These are phyloP conservation scores for Persicaria tinctoria DNA, from an alignment of 148 eudicot genomes.

Conservation along the genomic window DNA sequence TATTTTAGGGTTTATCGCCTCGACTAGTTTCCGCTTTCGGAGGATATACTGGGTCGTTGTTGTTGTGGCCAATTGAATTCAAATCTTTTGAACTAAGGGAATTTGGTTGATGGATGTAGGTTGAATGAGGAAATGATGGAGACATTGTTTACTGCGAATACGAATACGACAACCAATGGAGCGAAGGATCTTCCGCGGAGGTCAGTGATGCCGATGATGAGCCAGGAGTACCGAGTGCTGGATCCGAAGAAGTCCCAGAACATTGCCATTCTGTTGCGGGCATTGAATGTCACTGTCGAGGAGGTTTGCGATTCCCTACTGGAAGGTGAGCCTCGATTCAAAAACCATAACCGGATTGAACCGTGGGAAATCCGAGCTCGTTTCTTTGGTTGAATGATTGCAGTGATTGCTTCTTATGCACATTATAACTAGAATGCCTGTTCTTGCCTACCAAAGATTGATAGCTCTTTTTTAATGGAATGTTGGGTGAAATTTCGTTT, in stretches of 20 bases:
- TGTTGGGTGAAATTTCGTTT: not conserved
- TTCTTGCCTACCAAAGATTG: conserved; percentile 5
- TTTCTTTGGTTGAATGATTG: not conserved
- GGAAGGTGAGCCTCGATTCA: conserved; percentile 39
- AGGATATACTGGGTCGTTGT: no score
- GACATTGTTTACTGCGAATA: conserved; percentile 60
- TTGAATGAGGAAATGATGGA: conserved; percentile 91
- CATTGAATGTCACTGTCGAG: conserved; percentile 59
- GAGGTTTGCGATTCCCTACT: conserved; percentile 65
- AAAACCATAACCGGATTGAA: not conserved
- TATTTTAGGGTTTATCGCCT: no score
- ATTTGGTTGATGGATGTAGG: conserved; percentile 30
- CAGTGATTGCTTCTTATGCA: conserved; percentile 3
- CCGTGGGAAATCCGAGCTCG: not conserved
- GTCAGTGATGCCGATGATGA: conserved; percentile 19
- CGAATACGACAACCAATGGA: conserved; percentile 15
- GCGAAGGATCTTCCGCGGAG: conserved; percentile 32
- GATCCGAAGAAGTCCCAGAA: conserved; percentile 73
- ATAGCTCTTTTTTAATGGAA: not conserved
- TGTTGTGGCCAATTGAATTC: not conserved
- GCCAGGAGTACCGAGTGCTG: conserved; percentile 47
- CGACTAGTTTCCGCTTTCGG: no score
- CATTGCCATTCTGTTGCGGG: conserved; percentile 60
- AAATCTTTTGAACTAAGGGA: not conserved
- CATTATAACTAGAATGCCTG: not conserved